Conservation (phyloP, 2,329 filamentous ascomycete genomes). For the Fusarium newnesense region DNA sequence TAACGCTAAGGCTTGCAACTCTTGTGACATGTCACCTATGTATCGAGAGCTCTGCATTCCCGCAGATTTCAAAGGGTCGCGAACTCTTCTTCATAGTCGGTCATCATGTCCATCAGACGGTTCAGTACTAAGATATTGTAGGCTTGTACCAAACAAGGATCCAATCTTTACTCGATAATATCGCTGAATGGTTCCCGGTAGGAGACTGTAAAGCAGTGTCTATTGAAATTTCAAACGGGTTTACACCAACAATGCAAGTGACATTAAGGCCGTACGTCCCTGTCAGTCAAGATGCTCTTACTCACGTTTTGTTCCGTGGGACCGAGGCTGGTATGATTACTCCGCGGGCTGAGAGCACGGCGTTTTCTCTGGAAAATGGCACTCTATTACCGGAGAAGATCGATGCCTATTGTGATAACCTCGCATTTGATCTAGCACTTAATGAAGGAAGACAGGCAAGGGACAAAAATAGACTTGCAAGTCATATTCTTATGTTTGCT, state of each 20-base stretch:
- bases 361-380: background rate
- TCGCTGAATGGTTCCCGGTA: background rate
- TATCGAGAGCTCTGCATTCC: background rate
- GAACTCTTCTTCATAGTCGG: background rate
- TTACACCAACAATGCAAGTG: background rate
- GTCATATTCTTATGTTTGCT: background rate
- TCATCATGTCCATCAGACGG: accelerated
- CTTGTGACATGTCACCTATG: background rate
- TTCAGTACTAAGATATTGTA: background rate
- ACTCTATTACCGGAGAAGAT: background rate
- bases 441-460: background rate
- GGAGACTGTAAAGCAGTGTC: accelerated
- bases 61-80: background rate
- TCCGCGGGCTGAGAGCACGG: background rate
- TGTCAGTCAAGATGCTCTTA: background rate
- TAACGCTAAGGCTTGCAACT: accelerated
- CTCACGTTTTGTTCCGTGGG: background rate
- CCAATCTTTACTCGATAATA: background rate
- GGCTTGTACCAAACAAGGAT: background rate
- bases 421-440: background rate
- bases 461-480: background rate
- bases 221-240: background rate
- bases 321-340: background rate
- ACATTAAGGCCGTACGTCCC: background rate
- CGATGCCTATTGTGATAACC: background rate